Percentiles rank a stretch among this genome's conserved stretches.
Evolutionary conservation across 257 asterid genomes (phyloP).

Genomic region (Gentiana dahurica): DNA sequence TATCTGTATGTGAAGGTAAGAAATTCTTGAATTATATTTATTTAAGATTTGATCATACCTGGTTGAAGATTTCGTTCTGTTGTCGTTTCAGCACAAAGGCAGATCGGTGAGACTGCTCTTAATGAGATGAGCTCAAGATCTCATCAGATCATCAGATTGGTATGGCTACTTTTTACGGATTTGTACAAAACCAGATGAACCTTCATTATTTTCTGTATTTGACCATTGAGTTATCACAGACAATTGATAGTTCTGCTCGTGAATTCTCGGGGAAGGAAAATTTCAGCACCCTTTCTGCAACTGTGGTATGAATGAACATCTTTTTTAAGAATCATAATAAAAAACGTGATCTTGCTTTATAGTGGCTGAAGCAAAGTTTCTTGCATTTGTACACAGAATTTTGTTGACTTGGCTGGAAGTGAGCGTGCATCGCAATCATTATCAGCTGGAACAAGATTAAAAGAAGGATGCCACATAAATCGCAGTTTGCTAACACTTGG

Average conservation of each 20-base stretch:
- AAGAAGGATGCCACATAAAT: conserved; percentile 96
- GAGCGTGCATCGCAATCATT: conserved; percentile 93
- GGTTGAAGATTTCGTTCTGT: conserved; percentile 1
- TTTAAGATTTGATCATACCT: background rate
- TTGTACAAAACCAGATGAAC: background rate
- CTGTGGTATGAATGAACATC: conserved; percentile 50
- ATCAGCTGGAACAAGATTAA: conserved; percentile 85
- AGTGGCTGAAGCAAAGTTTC: conserved; percentile 1
- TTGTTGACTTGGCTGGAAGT: conserved; percentile 96
- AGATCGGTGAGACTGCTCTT: conserved; percentile 82
- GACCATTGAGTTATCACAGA: conserved; percentile 36
- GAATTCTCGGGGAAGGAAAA: conserved; percentile 66
- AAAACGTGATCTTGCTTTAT: background rate
- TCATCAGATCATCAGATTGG: conserved; percentile 94
- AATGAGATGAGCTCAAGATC: conserved; percentile 96
- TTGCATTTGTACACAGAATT: conserved; percentile 41
- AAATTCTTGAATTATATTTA: background rate
- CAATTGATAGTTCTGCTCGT: conserved; percentile 79
- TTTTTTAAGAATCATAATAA: conserved; percentile 6
- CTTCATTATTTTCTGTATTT: conserved; percentile 4
- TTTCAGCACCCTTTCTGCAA: conserved; percentile 59
- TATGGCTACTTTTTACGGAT: conserved; percentile 13
- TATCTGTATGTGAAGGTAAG: conserved; percentile 80
- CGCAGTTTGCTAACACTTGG: conserved; percentile 93
- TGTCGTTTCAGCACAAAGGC: conserved; percentile 71